phyloP scores from a whole-genome alignment of 2,329 filamentous ascomycete genomes.

The Pyrenochaeta sp. region DNA sequence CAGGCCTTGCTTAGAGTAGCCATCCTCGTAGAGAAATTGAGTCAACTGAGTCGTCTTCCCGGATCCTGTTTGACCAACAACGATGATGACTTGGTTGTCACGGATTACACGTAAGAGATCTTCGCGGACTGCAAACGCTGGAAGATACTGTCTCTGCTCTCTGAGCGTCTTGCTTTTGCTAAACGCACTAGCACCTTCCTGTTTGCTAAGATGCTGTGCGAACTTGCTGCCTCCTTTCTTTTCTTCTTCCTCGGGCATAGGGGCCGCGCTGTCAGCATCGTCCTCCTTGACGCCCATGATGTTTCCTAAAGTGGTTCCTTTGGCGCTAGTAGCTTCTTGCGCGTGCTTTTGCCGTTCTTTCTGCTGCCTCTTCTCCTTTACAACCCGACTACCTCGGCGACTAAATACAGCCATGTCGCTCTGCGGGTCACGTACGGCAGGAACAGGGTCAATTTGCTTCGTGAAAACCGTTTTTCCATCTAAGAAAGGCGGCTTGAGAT shows the following conservation, averaged over 20 bases:
- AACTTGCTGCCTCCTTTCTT: slow-evolving; percentile 78
- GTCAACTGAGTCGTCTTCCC: slow-evolving; percentile 98
- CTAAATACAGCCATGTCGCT: slow-evolving; percentile 99
- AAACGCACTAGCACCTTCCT: slow-evolving; percentile 84
- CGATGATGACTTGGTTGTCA: slow-evolving; percentile 96
- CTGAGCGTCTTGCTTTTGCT: slow-evolving; percentile 89
- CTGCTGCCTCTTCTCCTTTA: slow-evolving; percentile 89
- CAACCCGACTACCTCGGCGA: slow-evolving; percentile 91
- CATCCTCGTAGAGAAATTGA: slow-evolving; percentile 95
- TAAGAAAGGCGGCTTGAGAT: slow-evolving; percentile 91
- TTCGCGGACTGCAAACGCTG: slow-evolving; percentile 95
- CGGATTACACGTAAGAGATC: slow-evolving; percentile 90
- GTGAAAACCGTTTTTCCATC: slow-evolving; percentile 97
- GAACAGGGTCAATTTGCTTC: slow-evolving; percentile 93
- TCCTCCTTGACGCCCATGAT: slow-evolving; percentile 96
- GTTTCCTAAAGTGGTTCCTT: slow-evolving; percentile 91
- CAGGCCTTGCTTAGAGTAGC: slow-evolving; percentile 85
- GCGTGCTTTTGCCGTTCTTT: slow-evolving; percentile 93
- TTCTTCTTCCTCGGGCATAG: slow-evolving; percentile 76
- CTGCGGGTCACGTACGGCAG: slow-evolving; percentile 89
- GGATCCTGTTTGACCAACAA: slow-evolving; percentile 95
- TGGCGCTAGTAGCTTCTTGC: slow-evolving; percentile 91
- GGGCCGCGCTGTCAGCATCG: slow-evolving; percentile 83
- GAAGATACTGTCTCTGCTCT: slow-evolving; percentile 92
- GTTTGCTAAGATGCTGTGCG: slow-evolving; percentile 87